These are phyloP conservation scores for Tulasnella sp. DNA, from an alignment of 768 basidiomycete genomes.

Conservation along the genomic window DNA sequence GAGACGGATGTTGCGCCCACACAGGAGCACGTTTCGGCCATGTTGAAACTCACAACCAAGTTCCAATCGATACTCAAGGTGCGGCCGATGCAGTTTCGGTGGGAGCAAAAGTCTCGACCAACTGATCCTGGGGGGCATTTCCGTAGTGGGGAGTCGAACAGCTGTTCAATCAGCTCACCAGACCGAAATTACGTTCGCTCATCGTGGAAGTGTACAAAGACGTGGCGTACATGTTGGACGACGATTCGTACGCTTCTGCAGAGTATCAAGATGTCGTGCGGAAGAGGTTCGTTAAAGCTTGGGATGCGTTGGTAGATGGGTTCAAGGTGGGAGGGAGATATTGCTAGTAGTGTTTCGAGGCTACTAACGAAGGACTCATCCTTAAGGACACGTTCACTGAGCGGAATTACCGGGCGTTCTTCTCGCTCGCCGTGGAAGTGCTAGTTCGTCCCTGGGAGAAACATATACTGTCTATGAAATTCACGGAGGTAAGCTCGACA, in stretches of 20 bases:
- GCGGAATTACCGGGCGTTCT: slow-evolving; percentile 77
- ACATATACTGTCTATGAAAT: slow-evolving; percentile 66
- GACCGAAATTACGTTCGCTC: slow-evolving; percentile 77
- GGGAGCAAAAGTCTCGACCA: not conserved
- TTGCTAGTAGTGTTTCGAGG: not conserved
- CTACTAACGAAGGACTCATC: not conserved
- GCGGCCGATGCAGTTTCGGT: slow-evolving; percentile 23
- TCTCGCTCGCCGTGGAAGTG: slow-evolving; percentile 75
- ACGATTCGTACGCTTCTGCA: slow-evolving; percentile 72
- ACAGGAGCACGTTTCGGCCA: slow-evolving; percentile 40
- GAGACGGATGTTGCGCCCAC: slow-evolving; percentile 47
- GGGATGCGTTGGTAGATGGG: slow-evolving; percentile 79
- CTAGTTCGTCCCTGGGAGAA: slow-evolving; percentile 96
- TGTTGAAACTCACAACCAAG: slow-evolving; percentile 50
- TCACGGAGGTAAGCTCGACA: slow-evolving; percentile 62
- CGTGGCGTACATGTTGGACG: slow-evolving; percentile 79
- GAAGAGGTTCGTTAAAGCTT: slow-evolving; percentile 82
- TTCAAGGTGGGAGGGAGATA: slow-evolving; percentile 64
- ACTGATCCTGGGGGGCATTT: slow-evolving; percentile 40
- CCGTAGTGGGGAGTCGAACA: slow-evolving; percentile 63
- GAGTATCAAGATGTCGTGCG: slow-evolving; percentile 81
- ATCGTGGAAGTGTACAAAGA: slow-evolving; percentile 87
- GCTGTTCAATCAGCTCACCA: slow-evolving; percentile 87
- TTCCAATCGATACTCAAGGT: slow-evolving; percentile 72
- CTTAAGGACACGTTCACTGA: slow-evolving; percentile 78